Evolutionary conservation across 179 eudicot genomes (phyloP).

Genomic region (Spergularia azorica): DNA sequence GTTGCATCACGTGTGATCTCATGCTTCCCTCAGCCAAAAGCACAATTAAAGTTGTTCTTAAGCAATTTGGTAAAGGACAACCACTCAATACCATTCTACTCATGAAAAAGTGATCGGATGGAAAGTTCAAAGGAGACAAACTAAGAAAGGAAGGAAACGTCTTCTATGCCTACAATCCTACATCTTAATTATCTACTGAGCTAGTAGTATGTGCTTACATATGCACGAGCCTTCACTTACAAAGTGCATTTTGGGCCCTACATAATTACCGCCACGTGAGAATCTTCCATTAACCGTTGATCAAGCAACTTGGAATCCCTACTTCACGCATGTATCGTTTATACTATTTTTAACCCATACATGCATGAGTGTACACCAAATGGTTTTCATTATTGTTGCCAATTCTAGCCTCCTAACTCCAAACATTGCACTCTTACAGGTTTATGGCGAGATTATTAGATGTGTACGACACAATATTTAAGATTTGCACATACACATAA

Average conservation of each 20-base stretch:
- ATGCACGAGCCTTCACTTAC: slow-evolving; percentile 18
- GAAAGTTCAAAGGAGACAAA: slow-evolving; percentile 17
- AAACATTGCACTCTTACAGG: not conserved
- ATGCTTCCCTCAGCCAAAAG: slow-evolving; percentile 55
- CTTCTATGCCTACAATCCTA: not conserved
- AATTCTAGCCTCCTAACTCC: not conserved
- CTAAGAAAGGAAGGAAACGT: slow-evolving; percentile 16
- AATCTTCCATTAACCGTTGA: slow-evolving; percentile 3
- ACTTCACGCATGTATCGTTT: not conserved
- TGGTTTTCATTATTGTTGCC: not conserved
- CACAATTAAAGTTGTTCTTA: slow-evolving; percentile 9
- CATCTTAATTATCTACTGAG: too few species aligned
- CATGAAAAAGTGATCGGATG: slow-evolving; percentile 10
- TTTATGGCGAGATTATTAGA: not conserved
- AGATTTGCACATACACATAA: not conserved
- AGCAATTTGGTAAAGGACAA: slow-evolving; percentile 17
- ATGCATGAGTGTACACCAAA: not conserved
- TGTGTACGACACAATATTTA: too few species aligned
- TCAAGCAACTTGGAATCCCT: not conserved
- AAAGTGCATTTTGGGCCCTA: slow-evolving; percentile 25
- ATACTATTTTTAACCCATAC: not conserved
- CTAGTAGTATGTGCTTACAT: not conserved
- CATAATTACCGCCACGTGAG: slow-evolving; percentile 22
- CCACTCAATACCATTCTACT: slow-evolving; percentile 8
- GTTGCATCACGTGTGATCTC: slow-evolving; percentile 61